Evolutionary conservation across 805 yeast species (phyloP), one percentile per base, ranked within the genome.

Genomic region (Spathaspora girioi): DNA sequence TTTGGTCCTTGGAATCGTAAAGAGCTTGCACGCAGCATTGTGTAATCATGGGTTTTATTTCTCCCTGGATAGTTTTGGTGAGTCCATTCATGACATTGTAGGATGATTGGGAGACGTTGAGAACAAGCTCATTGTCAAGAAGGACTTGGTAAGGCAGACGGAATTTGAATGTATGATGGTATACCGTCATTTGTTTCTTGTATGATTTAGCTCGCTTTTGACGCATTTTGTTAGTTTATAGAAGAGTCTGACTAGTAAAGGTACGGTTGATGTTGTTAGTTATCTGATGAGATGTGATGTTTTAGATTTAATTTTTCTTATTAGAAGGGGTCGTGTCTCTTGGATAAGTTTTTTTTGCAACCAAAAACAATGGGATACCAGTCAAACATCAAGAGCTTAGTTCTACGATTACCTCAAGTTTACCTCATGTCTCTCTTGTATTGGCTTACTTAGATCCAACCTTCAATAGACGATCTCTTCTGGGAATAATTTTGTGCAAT

Each of bases 191-290:
- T 67, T 89, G 97, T 76, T 93, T 93, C 67, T 93, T 84, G 70
- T 94, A 94, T 1, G 94, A 78, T 69, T 93, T 93, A 49, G 97
- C 96, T 70, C 99, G 80, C 70, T 92, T 93, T 72, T 93, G 97
- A 78, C 96, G 90, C 99, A 93, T 93, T 35, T 17, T 45, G 46
- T 10, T 3, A 18, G 43, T 40, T 5, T 40, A 11, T 40, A 8
- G 4, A 5, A 5, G n/a, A 31, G 43, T 18, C 32, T 27, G 29
- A 10, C 2, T 10, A 31, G 35, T 5, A 31, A 5, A 31, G 4
- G n/a, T 31, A 10, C 8, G n/a, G 35, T 3, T 31, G 35, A 31
- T 11, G 9, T 11, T 4, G 9, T 31, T 31, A 11, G n/a, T 11
- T 5, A 4, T 10, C n/a, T 14, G 40, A 35, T 35, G 40, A 35